Base-by-base conservation (phyloP, 2,329 filamentous ascomycete species). In the Aureobasidium namibiae region DNA sequence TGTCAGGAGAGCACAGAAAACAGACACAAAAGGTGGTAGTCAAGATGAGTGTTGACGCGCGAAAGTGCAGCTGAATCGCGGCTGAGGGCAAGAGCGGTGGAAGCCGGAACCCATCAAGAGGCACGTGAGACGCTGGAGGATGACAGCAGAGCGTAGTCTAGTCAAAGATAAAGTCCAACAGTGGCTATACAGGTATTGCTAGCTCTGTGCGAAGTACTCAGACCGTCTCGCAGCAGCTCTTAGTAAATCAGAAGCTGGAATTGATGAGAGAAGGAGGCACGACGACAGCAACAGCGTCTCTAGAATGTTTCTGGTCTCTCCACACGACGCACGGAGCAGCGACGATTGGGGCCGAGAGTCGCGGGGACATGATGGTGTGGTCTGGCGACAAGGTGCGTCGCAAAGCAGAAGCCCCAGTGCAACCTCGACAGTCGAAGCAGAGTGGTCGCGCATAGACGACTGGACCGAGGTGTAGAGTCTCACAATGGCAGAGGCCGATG, bases 401-500 rank as follows among this genome's bases (percentile, higher is more conserved):
- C 42, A n/a, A 9, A 52, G 34, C 48, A 39, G 16, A 46, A 31
- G 26, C 16, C 24, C 44, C 31, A 46, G 31, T 10, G 7, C 16
- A 41, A 41, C n/a, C 5, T 9, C 16, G 21, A 21, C n/a, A 21
- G 48, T 39, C 48, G 34, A 39, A 16, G 23, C 14, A 21, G 18
- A 38, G 26, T 26, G 33, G 34, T 4, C 24, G 34, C 48, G 48
- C 23, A 52, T 52, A 52, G 34, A 50, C 48, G 33, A 50, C 33
- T 50, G 48, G 48, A 56, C 48, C n/a, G 49, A 52, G 49, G 23
- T 34, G 49, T 34, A 39, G 13, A 26, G 49, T 52, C 21, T 16
- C 24, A 56, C 52, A 44, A 56, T 56, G 52, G 29, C 52, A 44
- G 52, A 56, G 52, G 52, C 52, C 52, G 52, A 56, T 36, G 52